A percentile compares a stretch with the other conserved stretches of the same genome.
Evolutionary conservation across 257 asterid species (phyloP).

Genomic region (Haberlea rhodopensis): DNA sequence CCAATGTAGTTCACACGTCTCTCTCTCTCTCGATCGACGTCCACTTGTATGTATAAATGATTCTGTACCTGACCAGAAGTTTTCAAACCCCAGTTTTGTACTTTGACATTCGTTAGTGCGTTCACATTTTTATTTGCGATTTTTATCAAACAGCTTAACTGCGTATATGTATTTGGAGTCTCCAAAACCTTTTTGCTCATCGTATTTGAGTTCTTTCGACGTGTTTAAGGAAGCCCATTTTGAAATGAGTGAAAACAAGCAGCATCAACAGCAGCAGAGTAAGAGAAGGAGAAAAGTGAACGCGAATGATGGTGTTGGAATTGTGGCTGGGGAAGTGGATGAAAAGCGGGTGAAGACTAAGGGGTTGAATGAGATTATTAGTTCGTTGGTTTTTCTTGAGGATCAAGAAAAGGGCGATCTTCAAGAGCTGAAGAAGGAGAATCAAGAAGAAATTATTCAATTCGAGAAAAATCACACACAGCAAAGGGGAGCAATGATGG

Average conservation of each 20-base stretch:
- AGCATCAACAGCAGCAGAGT: constrained; percentile 26
- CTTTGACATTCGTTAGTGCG: constrained; percentile 35
- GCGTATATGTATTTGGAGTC: constrained; percentile 25
- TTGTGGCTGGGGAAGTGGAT: constrained; percentile 14
- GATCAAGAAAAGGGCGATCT: constrained; percentile 68
- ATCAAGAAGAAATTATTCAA: constrained; percentile 45
- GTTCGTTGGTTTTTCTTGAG: constrained; percentile 69
- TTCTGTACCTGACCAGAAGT: constrained; percentile 23
- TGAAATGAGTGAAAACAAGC: constrained; percentile 49
- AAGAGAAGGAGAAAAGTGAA: constrained; percentile 45
- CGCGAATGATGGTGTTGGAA: constrained; percentile 1
- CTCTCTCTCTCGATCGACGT: constrained; percentile 22
- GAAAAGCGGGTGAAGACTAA: constrained; percentile 64
- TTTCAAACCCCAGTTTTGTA: constrained; percentile 31
- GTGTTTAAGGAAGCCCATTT: constrained; percentile 1
- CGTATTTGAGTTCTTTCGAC: not conserved
- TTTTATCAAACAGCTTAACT: constrained; percentile 41
- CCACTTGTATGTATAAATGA: not conserved
- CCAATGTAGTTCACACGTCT: constrained; percentile 53
- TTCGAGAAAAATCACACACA: constrained; percentile 49
- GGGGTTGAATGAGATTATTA: constrained; percentile 71
- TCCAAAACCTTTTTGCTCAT: constrained; percentile 18
- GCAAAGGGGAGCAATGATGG: constrained; percentile 52
- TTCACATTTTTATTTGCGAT: constrained; percentile 53
- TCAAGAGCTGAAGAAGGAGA: constrained; percentile 36